Evolutionary conservation across 1,284 basidiomycete genomes (phyloP), one percentile per base, ranked within the genome.

Genomic region (Ustilago curta): DNA sequence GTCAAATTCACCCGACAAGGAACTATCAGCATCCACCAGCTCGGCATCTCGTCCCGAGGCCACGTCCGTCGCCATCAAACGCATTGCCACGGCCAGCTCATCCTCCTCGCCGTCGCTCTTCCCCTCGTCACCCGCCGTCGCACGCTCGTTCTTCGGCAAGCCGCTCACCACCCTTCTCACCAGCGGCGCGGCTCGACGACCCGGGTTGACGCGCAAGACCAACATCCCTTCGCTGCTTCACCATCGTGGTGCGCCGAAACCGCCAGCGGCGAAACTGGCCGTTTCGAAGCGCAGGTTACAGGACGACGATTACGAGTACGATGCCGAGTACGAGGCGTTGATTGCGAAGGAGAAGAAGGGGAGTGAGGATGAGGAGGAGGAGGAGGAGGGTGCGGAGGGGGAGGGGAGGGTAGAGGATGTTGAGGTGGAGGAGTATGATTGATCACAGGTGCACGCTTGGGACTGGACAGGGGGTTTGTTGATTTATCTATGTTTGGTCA

Each of bases 221-320:
- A 71, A 71, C n/a, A 76, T 76, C 31, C 73, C 73, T 0, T 76
- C 73, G 4, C 29, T 76, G 39, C 53, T 76, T 7, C 61, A 65
- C 21, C 69, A 76, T 37, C 60, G 73, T 6, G 65, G 69, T 16
- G 55, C 59, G 16, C 64, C 65, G 12, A 71, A 71, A 11, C 58
- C 73, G 5, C 60, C 69, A 0, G 65, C 57, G 2, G 37, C 57
- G 0, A 27, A 66, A 25, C 49, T 71, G 6, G 59, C 59, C 0
- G 56, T 52, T 9, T 61, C 54, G 18, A 76, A 76, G 23, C 49
- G 69, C 1, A 49, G 60, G 39, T 57, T 68, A 50, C 64, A 71
- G 56, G 73, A 76, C 48, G 73, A 76, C 52, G 73, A 76, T 35
- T 76, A 76, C 21, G 73, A 71, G 56, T 76, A 66, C 32, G 73